Evolutionary conservation across 1,139 yeast genomes (phyloP), one percentile per base, ranked within the genome.

Genomic region (Candida sojae): DNA sequence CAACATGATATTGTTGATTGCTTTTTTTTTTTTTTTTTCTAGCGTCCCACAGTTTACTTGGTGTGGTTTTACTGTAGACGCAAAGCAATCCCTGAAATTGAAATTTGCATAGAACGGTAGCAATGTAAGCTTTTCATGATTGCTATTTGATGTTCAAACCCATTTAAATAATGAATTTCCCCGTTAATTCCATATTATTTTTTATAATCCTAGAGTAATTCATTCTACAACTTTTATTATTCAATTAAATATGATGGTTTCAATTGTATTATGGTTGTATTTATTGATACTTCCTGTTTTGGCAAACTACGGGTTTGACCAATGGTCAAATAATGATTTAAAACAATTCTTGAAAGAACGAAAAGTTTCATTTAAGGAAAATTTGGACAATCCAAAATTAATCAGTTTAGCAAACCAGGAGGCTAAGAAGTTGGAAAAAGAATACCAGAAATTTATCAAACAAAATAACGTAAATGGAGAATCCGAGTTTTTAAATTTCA

Each of bases 281-380:
- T 34, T 42, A 17, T 26, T 28, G 13, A 11, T 42, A 10, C 31
- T 39, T 12, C 43, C 43, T 11, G 51, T 44, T 5, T 28, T 44
- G 29, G 46, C 48, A 10, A 43, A 48, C 38, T 44, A 42, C 12
- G 52, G 51, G 13, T 54, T 58, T 37, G 46, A 53, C 11, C 49
- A 53, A 17, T 66, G 70, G 68, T 61, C 60, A 42, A 52, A 50
- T 34, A 56, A 55, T 31, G 71, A 67, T 43, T 47, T 67, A 25
- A 61, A 61, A 48, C 64, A 65, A 41, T 67, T 67, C 46, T 61
- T 66, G 43, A 57, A 57, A 35, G 82, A 77, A 53, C 70, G 76
- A 37, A 62, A 66, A 29, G 58, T 68, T 21, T 55, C 60, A 34
- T 49, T 61, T 43, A 61, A 63, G 25, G 57, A 59, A 23, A 46